Percentiles rank a stretch among this genome's conserved stretches.
Conservation (phyloP, 352 stramenopile genomes). For the Phytopythium montanum region DNA sequence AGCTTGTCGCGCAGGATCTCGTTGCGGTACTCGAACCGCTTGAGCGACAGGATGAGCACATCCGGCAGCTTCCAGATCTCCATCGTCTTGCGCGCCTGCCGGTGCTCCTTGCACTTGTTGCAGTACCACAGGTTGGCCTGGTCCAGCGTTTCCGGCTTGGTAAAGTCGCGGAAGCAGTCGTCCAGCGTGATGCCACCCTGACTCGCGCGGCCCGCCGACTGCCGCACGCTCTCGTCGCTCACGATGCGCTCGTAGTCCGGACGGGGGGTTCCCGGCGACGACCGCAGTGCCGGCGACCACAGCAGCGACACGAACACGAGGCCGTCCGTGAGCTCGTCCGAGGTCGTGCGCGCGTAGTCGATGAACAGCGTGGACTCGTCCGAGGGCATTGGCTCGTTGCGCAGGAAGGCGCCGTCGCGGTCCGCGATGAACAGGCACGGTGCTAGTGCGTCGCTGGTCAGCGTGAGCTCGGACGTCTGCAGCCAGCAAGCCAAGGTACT, state of each 20-base stretch:
- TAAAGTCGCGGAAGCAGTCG: slow-evolving; percentile 87
- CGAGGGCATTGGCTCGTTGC: slow-evolving; percentile 44
- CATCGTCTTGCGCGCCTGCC: slow-evolving; percentile 75
- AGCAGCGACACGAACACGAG: slow-evolving; percentile 49
- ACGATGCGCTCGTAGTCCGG: slow-evolving; percentile 52
- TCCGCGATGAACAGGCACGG: slow-evolving; percentile 53
- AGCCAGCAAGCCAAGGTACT: neutral
- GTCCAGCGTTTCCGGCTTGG: slow-evolving; percentile 73
- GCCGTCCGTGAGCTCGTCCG: slow-evolving; percentile 34
- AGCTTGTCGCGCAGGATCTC: slow-evolving; percentile 82
- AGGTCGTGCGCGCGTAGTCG: slow-evolving; percentile 42
- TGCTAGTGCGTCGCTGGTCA: slow-evolving; percentile 39
- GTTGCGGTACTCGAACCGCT: slow-evolving; percentile 88
- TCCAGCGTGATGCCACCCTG: slow-evolving; percentile 53
- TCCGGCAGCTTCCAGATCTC: slow-evolving; percentile 79
- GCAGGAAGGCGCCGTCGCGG: slow-evolving; percentile 48
- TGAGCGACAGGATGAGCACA: slow-evolving; percentile 83
- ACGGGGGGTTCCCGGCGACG: slow-evolving; percentile 29
- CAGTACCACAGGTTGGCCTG: slow-evolving; percentile 88
- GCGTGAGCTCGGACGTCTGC: slow-evolving; percentile 21
- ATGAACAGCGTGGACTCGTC: slow-evolving; percentile 38
- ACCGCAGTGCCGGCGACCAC: slow-evolving; percentile 48
- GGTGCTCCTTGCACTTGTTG: slow-evolving; percentile 70
- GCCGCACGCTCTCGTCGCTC: slow-evolving; percentile 47
- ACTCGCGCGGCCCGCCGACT: slow-evolving; percentile 13